A percentile compares a stretch with the other conserved stretches of the same genome.
Conservation (phyloP, 192 early-diverging fungal genomes). For the Backusella parvicylindrica region DNA sequence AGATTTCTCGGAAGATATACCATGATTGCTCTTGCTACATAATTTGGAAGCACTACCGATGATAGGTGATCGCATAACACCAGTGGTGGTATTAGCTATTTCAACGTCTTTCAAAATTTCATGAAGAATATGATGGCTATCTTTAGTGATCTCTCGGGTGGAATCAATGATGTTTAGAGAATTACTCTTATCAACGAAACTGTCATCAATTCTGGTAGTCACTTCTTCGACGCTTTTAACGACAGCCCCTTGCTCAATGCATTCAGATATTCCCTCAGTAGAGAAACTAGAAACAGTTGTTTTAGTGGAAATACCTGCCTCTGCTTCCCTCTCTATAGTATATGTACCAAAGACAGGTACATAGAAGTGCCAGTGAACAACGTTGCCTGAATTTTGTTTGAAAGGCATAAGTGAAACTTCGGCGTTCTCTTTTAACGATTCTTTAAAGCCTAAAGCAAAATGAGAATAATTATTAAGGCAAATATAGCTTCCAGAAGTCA, state of each 20-base stretch:
- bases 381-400: not conserved
- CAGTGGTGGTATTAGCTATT: constrained; percentile 5
- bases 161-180: not conserved
- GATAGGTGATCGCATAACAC: not conserved
- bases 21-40: not conserved
- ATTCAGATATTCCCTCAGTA: not conserved
- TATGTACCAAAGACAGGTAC: constrained; percentile 22
- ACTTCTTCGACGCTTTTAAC: constrained; percentile 8
- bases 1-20: not conserved
- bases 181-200: not conserved
- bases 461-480: constrained; percentile 1
- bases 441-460: not conserved
- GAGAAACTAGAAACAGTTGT: not conserved
- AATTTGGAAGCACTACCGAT: constrained; percentile 1
- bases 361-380: constrained; percentile 18
- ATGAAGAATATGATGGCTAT: not conserved
- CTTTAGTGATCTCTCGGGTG: not conserved
- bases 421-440: not conserved
- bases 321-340: not conserved
- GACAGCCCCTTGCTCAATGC: not conserved
- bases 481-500: constrained; percentile 15
- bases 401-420: not conserved
- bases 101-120: not conserved
- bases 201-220: not conserved
- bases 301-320: not conserved